Conservation (phyloP, 257 asterid species). For the Solanum paucissectum region DNA sequence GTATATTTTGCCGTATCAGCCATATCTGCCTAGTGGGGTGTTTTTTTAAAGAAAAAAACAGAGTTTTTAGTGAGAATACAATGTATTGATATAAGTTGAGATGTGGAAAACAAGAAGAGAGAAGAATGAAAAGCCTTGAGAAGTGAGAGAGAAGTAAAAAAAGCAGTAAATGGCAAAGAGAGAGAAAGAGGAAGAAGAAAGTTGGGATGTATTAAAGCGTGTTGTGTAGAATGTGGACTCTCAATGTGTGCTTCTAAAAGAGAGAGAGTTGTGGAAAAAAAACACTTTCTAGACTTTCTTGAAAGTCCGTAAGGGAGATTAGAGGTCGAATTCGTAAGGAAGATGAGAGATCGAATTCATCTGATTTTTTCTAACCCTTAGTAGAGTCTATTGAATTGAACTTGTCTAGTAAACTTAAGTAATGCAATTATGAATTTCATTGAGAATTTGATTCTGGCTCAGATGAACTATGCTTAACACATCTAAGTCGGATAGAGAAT, state of each 20-base stretch:
- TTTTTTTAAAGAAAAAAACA: no score
- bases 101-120: background rate
- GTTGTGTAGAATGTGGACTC: background rate
- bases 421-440: background rate
- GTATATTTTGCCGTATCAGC: constrained; percentile 51
- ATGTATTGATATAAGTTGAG: background rate
- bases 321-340: no score
- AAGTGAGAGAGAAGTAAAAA: background rate
- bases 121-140: background rate
- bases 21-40: constrained; percentile 19
- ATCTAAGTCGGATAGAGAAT: no score
- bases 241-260: background rate
- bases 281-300: no score
- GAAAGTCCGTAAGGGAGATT: no score
- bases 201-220: background rate
- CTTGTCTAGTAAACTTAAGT: background rate
- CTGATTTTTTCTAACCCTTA: accelerated
- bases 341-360: no score
- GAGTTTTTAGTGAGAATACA: background rate
- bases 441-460: accelerated
- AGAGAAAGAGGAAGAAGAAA: background rate
- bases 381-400: accelerated
- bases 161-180: background rate
- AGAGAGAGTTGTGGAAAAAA: no score
- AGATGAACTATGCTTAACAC: background rate